A percentile compares a stretch with the other conserved stretches of the same genome.
Evolutionary conservation across 2,329 filamentous ascomycete species (phyloP).

Genomic region (Penicillium rolfsii): DNA sequence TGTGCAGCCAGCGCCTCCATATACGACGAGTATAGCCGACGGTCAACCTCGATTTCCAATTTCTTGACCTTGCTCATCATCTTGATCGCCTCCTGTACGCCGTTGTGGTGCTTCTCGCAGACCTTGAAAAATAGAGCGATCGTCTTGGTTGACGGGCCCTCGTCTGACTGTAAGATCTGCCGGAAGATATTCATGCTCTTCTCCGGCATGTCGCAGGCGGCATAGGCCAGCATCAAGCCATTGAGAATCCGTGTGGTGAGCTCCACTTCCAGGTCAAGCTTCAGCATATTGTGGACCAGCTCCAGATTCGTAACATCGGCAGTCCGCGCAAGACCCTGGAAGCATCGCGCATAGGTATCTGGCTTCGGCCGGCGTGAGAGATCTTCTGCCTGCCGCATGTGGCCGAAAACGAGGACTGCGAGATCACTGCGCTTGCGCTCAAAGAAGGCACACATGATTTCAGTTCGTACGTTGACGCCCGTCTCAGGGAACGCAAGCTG

Average conservation of each 20-base stretch:
- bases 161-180: conserved; percentile 77
- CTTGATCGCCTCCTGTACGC: conserved; percentile 53
- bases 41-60: conserved; percentile 79
- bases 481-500: conserved; percentile 65
- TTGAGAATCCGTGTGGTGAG: conserved; percentile 78
- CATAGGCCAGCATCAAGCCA: conserved; percentile 83
- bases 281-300: conserved; percentile 88
- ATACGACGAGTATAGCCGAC: conserved; percentile 74
- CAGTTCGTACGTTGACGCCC: conserved; percentile 65
- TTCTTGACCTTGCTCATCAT: conserved; percentile 61
- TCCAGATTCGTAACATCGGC: conserved; percentile 67
- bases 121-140: conserved; percentile 79
- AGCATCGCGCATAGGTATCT: conserved; percentile 76
- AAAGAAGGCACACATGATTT: conserved; percentile 83
- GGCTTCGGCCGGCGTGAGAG: conserved; percentile 65
- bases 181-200: conserved; percentile 79
- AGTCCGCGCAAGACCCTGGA: conserved; percentile 71
- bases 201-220: conserved; percentile 66
- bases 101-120: conserved; percentile 63
- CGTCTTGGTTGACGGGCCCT: conserved; percentile 82
- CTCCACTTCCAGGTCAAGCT: conserved; percentile 82
- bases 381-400: conserved; percentile 82
- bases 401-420: conserved; percentile 82
- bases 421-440: conserved; percentile 77
- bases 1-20: conserved; percentile 75